These are phyloP conservation scores for Trichophyton rubrum DNA, from an alignment of 2,329 filamentous ascomycete species.

Conservation along the genomic window DNA sequence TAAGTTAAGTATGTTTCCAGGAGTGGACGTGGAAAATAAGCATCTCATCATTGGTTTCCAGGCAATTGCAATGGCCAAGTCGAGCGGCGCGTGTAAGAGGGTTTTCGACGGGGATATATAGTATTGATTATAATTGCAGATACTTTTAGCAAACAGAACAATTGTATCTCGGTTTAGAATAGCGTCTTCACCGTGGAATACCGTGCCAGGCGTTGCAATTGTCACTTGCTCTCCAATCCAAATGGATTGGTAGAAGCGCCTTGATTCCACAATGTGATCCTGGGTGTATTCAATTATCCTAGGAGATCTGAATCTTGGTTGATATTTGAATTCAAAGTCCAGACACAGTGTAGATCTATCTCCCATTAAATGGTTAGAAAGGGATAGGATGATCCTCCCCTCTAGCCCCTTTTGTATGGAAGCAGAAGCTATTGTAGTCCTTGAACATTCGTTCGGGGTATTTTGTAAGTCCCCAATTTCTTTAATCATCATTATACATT, in stretches of 20 bases:
- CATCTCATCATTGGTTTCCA: constrained; percentile 99
- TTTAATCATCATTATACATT: neutral
- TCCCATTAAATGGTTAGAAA: neutral
- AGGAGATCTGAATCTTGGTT: neutral
- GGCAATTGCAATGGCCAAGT: constrained; percentile 90
- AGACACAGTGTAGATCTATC: neutral
- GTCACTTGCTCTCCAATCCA: neutral
- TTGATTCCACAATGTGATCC: neutral
- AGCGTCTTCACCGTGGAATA: neutral
- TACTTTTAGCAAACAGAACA: constrained; percentile 37
- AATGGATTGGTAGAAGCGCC: neutral
- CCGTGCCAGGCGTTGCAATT: neutral
- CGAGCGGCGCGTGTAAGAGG: constrained; percentile 70
- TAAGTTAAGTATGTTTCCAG: constrained; percentile 89
- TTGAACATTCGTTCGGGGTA: neutral
- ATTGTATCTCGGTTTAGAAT: neutral
- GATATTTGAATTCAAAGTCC: neutral
- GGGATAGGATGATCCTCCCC: neutral
- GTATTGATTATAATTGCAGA: neutral
- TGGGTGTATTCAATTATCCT: neutral
- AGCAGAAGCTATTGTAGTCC: neutral
- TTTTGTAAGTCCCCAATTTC: neutral
- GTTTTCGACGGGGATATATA: neutral
- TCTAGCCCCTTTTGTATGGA: neutral
- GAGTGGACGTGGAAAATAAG: constrained; percentile 92